Conservation (phyloP, 305 asterid species). For the Euphrasia arctica region DNA sequence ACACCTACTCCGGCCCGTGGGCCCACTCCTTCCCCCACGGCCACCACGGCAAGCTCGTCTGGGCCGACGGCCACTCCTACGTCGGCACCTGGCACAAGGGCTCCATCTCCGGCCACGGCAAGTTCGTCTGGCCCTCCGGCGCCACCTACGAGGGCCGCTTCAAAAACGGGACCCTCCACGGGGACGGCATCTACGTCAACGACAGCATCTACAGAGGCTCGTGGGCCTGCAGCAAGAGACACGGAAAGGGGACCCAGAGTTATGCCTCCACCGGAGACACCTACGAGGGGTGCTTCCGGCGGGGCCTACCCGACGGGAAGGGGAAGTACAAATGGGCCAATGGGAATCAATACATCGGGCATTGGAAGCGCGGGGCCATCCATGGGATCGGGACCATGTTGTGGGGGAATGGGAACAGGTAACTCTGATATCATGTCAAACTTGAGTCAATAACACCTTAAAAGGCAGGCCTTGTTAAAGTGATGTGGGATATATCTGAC, state of each 20-base stretch:
- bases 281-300: constrained; percentile 70
- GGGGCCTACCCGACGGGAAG: constrained; percentile 61
- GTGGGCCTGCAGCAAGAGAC: constrained; percentile 67
- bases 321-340: constrained; percentile 81
- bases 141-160: constrained; percentile 90
- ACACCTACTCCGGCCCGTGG: constrained; percentile 82
- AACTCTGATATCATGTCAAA: no score
- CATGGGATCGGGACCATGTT: constrained; percentile 72
- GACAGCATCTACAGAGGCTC: constrained; percentile 58
- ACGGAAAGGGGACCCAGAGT: constrained; percentile 62
- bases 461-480: no score
- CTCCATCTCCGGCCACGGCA: constrained; percentile 62
- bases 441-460: no score
- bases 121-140: constrained; percentile 92
- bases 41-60: constrained; percentile 64
- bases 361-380: constrained; percentile 76
- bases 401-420: constrained; percentile 72
- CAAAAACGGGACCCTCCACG: constrained; percentile 78
- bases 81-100: constrained; percentile 79
- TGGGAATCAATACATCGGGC: constrained; percentile 80
- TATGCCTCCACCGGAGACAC: constrained; percentile 69
- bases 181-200: constrained; percentile 71
- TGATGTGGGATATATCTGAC: constrained; percentile 1
- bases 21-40: constrained; percentile 60
- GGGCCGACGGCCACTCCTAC: constrained; percentile 92